phyloP scores from a whole-genome alignment of 768 basidiomycete genomes.

The Psilocybe azurescens region DNA sequence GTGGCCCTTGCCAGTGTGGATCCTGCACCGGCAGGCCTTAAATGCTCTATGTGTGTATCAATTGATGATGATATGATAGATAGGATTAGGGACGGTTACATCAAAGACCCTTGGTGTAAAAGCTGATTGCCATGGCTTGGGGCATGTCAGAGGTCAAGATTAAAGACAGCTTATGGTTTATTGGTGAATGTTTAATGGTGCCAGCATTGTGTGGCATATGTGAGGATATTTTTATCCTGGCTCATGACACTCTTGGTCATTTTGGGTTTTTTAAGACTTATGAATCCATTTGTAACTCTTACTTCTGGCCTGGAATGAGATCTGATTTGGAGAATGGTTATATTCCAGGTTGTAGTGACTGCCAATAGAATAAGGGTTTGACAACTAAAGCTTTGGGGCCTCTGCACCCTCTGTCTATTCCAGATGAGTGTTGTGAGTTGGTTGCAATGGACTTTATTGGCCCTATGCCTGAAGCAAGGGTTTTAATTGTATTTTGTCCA shows the following conservation, averaged over 20 bases:
- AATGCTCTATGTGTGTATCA: too few relatives aligned
- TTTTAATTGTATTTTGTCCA: slow-evolving; percentile 26
- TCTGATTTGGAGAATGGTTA: slow-evolving; percentile 33
- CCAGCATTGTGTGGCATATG: slow-evolving; percentile 23
- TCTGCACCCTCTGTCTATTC: too few relatives aligned
- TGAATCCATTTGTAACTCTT: slow-evolving; percentile 21
- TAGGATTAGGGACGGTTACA: neutral
- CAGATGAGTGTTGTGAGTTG: too few relatives aligned
- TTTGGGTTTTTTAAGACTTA: slow-evolving; percentile 38
- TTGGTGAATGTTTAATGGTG: slow-evolving; percentile 27
- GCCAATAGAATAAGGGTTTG: too few relatives aligned
- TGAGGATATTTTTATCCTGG: slow-evolving; percentile 28
- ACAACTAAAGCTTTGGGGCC: too few relatives aligned
- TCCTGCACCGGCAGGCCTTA: too few relatives aligned
- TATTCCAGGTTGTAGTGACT: slow-evolving; percentile 26
- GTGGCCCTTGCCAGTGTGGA: too few relatives aligned
- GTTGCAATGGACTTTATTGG: slow-evolving; percentile 16
- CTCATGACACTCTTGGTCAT: slow-evolving; percentile 35
- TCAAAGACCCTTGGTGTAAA: neutral
- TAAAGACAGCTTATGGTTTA: slow-evolving; percentile 26
- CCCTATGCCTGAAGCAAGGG: slow-evolving; percentile 35
- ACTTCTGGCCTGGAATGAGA: slow-evolving; percentile 41
- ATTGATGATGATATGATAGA: neutral
- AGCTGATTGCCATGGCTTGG: neutral
- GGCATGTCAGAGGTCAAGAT: neutral